phyloP scores from a whole-genome alignment of 768 basidiomycete species.

The Trametes gibbosa region DNA sequence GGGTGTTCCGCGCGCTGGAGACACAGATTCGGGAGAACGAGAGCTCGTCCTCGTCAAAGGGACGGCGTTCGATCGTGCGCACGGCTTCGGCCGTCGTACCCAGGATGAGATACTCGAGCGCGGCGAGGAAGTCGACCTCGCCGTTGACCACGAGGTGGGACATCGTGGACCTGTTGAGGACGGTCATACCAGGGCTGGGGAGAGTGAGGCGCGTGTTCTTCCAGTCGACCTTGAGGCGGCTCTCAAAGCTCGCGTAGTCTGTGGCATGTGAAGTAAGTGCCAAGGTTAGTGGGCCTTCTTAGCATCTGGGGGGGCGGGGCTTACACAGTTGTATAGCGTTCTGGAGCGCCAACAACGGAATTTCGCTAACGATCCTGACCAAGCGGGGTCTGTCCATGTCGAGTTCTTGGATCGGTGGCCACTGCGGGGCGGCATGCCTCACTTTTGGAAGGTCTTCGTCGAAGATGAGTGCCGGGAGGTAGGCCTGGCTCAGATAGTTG shows the following conservation, averaged over 20 bases:
- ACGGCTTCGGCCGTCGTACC: constrained; percentile 6
- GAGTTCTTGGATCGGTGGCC: constrained; percentile 9
- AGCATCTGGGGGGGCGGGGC: neutral
- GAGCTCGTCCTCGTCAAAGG: constrained; percentile 12
- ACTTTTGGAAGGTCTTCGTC: neutral
- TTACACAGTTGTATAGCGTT: constrained; percentile 9
- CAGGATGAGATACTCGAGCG: constrained; percentile 8
- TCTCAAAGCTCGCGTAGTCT: constrained; percentile 7
- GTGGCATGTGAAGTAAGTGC: neutral
- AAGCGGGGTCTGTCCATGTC: neutral
- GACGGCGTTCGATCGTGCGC: constrained; percentile 11
- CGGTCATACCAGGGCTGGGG: constrained; percentile 3
- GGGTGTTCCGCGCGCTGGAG: neutral
- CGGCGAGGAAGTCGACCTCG: constrained; percentile 5
- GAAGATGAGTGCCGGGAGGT: constrained; percentile 10
- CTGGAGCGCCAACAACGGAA: constrained; percentile 6
- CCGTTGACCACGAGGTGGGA: neutral
- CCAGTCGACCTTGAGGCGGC: constrained; percentile 2
- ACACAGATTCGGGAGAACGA: neutral
- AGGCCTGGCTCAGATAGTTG: constrained; percentile 9
- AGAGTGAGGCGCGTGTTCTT: neutral
- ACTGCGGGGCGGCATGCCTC: neutral
- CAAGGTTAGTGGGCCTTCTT: neutral
- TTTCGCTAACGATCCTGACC: neutral
- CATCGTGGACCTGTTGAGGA: neutral